Conservation (phyloP, 1,139 yeast species). For the Pichiaceae sp. region DNA sequence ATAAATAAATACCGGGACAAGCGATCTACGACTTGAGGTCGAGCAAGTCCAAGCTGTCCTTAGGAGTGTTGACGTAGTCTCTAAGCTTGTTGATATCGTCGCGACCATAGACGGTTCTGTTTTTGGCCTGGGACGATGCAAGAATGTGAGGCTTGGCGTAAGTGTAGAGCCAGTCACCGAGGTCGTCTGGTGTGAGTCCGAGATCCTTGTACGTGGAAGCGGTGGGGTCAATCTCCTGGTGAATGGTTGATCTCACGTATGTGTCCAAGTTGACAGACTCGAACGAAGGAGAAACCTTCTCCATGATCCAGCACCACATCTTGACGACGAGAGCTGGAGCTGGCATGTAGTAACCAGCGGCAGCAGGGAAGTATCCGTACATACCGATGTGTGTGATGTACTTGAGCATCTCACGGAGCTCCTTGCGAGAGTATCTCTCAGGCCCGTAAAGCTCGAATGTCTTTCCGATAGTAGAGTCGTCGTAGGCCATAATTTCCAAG, state of each 20-base stretch:
- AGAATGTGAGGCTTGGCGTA: slow-evolving; percentile 36
- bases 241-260: slow-evolving; percentile 64
- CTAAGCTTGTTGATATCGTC: slow-evolving; percentile 26
- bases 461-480: slow-evolving; percentile 73
- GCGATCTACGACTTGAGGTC: slow-evolving; percentile 14
- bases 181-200: slow-evolving; percentile 61
- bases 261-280: slow-evolving; percentile 61
- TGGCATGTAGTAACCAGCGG: slow-evolving; percentile 47
- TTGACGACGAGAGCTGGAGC: slow-evolving; percentile 32
- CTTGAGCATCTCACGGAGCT: slow-evolving; percentile 60
- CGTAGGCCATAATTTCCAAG: slow-evolving; percentile 70
- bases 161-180: slow-evolving; percentile 62
- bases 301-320: slow-evolving; percentile 24
- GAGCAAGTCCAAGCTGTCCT: slow-evolving; percentile 21
- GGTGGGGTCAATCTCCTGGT: slow-evolving; percentile 54
- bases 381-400: slow-evolving; percentile 35
- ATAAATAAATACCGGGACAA: slow-evolving; percentile 2
- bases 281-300: slow-evolving; percentile 57
- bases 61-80: slow-evolving; percentile 26
- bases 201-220: slow-evolving; percentile 67
- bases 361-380: slow-evolving; percentile 43
- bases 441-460: slow-evolving; percentile 73
- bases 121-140: slow-evolving; percentile 24
- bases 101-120: slow-evolving; percentile 26
- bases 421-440: slow-evolving; percentile 52